Evolutionary conservation across 2,329 filamentous ascomycete species (phyloP).

Genomic region (Didymella pomorum): DNA sequence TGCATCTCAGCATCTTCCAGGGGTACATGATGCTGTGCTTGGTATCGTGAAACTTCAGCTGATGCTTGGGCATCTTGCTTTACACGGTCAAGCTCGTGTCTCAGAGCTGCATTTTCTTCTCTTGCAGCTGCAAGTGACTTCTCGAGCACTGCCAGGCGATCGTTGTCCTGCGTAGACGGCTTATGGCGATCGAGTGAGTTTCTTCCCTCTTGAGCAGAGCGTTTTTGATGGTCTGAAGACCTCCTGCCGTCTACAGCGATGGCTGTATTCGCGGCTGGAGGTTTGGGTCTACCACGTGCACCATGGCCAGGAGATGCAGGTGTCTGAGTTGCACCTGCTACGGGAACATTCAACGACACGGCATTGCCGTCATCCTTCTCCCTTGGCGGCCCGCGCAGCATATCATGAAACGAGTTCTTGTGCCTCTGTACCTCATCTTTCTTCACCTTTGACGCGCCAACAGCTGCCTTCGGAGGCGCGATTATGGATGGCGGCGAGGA

Average conservation of each 20-base stretch:
- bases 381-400: constrained; percentile 27
- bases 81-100: constrained; percentile 38
- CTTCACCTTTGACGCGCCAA: constrained; percentile 36
- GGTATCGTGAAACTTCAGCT: constrained; percentile 31
- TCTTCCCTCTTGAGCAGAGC: not conserved
- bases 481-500: constrained; percentile 31
- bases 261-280: not conserved
- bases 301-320: not conserved
- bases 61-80: constrained; percentile 32
- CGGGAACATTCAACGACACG: not conserved
- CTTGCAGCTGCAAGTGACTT: constrained; percentile 31
- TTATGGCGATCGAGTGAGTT: too few species aligned
- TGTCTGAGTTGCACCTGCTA: not conserved
- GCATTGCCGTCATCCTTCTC: constrained; percentile 13
- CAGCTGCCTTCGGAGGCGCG: constrained; percentile 44
- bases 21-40: constrained; percentile 16
- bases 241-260: not conserved
- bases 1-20: not conserved
- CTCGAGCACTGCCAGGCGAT: constrained; percentile 40
- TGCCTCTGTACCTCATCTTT: constrained; percentile 44
- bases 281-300: not conserved
- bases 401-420: constrained; percentile 44
- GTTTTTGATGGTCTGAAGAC: not conserved
- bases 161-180: not conserved
- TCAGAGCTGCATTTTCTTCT: constrained; percentile 35